Base-by-base conservation (phyloP, 2,329 filamentous ascomycete species). In the Aulographum hederae region DNA sequence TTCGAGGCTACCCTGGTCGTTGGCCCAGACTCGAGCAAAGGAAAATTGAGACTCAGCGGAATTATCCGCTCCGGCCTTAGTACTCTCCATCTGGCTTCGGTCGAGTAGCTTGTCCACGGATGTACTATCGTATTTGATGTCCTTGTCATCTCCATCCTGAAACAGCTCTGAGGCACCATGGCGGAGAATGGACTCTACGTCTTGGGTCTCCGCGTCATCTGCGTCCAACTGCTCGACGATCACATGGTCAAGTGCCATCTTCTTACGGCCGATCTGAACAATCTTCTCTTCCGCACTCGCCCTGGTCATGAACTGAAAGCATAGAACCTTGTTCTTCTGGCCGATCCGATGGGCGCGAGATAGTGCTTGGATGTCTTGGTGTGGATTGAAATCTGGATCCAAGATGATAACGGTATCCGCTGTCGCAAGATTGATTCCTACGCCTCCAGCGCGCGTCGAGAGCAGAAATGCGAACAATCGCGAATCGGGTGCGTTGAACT, bases 361-460 rank as follows among this genome's bases (percentile, higher is more conserved):
- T 18, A 98, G 65, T 0, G 89, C 89, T 51, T 98, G 89, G 26
- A 98, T 78, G 46, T 98, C 91, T 53, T 98, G 89, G 47, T 98
- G 89, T 1, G 89, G 89, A 38, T 98, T 98, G 61, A 92, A 95
- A 47, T 98, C 89, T 0, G 82, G 82, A 44, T 98, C 85, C 41
- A 95, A 72, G 41, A 98, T 94, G 40, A 98, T 94, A 38, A 98
- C 91, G 0, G 89, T 98, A 47, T 98, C 89, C 3, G 89, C 89
- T 5, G 85, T 93, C 0, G 89, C 89, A 34, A 98, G 65, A 47
- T 98, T 98, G 60, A 98, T 98, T 12, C 89, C 91, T 0, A 98
- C 86, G 45, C 91, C 89, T 33, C 89, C 89, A 13, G 91, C 85
- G 39, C 89, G 75, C 3, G 91, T 98, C 0, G 86, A 95, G 0